phyloP scores from a whole-genome alignment of 768 basidiomycete species.

The Suillus subaureus region DNA sequence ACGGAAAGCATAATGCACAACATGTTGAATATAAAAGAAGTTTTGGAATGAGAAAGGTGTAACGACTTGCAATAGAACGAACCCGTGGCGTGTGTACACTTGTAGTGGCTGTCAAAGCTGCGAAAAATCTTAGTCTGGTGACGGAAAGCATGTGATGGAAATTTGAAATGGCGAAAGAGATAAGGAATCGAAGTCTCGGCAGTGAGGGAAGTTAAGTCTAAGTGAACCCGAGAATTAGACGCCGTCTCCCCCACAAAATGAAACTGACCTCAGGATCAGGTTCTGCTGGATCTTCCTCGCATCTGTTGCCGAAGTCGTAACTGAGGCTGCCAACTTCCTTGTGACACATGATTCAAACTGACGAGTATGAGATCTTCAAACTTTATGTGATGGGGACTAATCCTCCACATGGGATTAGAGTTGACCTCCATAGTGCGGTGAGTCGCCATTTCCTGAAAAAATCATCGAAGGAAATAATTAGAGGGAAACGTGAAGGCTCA shows the following conservation, averaged over 20 bases:
- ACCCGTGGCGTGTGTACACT: neutral
- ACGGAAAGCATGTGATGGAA: neutral
- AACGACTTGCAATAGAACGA: neutral
- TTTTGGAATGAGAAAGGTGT: neutral
- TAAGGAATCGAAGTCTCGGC: slow-evolving; percentile 1
- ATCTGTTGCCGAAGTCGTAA: slow-evolving; percentile 43
- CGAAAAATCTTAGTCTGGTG: neutral
- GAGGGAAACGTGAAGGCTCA: slow-evolving; percentile 27
- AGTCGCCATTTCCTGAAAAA: slow-evolving; percentile 49
- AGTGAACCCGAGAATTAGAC: neutral
- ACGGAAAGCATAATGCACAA: neutral
- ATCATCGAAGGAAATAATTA: neutral
- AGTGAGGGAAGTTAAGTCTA: neutral
- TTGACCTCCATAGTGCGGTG: slow-evolving; percentile 59
- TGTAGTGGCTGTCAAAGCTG: too few relatives aligned
- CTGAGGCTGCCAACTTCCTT: slow-evolving; percentile 80
- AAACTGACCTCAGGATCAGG: neutral
- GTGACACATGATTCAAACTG: slow-evolving; percentile 76
- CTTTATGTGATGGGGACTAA: slow-evolving; percentile 55
- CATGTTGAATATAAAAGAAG: neutral
- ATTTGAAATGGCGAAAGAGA: neutral
- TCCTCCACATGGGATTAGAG: slow-evolving; percentile 55
- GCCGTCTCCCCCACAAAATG: neutral
- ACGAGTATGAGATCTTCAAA: slow-evolving; percentile 70
- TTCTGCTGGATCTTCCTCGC: neutral